A percentile compares a stretch with the other conserved stretches of the same genome.
These are phyloP conservation scores for Calycina herbarum DNA, from an alignment of 2,329 filamentous ascomycete species.

Conservation along the genomic window DNA sequence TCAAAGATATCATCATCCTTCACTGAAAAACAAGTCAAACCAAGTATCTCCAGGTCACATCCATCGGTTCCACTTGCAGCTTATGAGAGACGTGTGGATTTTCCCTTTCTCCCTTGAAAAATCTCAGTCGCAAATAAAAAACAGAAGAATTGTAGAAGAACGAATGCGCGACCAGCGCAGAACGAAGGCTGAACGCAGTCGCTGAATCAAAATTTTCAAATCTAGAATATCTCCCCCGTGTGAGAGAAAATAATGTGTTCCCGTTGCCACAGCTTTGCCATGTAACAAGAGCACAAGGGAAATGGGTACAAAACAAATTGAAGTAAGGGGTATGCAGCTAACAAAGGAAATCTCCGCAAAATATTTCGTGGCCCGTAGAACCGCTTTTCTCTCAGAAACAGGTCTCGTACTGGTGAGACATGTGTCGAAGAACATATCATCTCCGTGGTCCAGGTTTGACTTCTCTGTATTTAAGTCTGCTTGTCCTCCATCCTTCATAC, in stretches of 20 bases:
- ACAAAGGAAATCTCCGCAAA: conserved; percentile 11
- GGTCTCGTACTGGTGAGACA: conserved; percentile 6
- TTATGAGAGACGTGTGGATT: background rate
- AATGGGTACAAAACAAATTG: conserved; percentile 5
- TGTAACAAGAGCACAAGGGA: conserved; percentile 10
- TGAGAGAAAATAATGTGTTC: conserved; percentile 4
- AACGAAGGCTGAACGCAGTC: conserved; percentile 3
- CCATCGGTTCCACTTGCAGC: background rate
- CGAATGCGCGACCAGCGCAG: conserved; percentile 2
- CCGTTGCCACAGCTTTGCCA: background rate
- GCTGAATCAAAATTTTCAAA: conserved; percentile 6
- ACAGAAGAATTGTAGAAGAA: background rate
- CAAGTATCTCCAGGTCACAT: background rate
- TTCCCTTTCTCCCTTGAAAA: background rate
- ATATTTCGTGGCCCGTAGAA: conserved; percentile 10
- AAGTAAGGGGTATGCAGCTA: conserved; percentile 18
- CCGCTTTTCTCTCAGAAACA: background rate
- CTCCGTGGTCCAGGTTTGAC: conserved; percentile 26
- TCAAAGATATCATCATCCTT: background rate
- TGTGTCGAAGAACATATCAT: conserved; percentile 23
- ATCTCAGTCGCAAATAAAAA: conserved; percentile 1
- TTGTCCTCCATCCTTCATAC: conserved; percentile 94
- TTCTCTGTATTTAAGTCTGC: conserved; percentile 47
- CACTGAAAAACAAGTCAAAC: background rate
- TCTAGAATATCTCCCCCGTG: background rate